Evolutionary conservation across 1,284 basidiomycete genomes (phyloP), one percentile per base, ranked within the genome.

Genomic region (Apiotrichum laibachii): DNA sequence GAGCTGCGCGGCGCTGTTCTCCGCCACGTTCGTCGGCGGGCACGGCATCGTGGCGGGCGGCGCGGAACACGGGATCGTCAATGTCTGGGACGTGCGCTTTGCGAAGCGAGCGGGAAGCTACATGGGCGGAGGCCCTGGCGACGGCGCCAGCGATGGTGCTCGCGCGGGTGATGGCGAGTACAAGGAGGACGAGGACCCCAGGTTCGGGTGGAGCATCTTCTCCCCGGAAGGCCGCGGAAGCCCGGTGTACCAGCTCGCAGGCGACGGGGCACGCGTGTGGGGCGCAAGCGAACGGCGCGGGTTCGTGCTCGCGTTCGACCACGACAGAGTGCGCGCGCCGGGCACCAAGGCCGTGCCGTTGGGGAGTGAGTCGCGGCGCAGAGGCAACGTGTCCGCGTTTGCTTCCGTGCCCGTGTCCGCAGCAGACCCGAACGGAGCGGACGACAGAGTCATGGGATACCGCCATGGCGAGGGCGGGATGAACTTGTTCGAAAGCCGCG

Each of bases 211-310:
- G 68, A 72, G 69, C 1, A 66, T 71, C 48, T 79, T 77, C 56
- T 69, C 75, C 19, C 77, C 78, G 0, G 69, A 70, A 10, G 69
- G 74, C 7, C 72, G 75, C 46, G 72, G 75, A 4, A 71, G 67
- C 4, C 79, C 79, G 0, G 75, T 79, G 1, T 80, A 80, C 55
- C 61, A 65, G 5, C 50, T 80, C 5, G 59, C 62, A 44, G 71
- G 67, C 2, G 78, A 79, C 40, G 72, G 72, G 19, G 72, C 71
- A 15, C 67, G 73, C n/a, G 53, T 79, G 18, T 80, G 73, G 73
- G 79, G 73, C 16, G 77, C 77, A 0, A 77, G 72, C 22, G 74
- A 78, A 53, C 60, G 57, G 16, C 56, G 76, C 18, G 71, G 68
- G 15, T 78, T 79, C 54, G 72, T 76, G 12, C 53, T 77, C 11